These are phyloP conservation scores for Suhomyces chickasaworum DNA, from an alignment of 1,139 yeast species.

Conservation along the genomic window DNA sequence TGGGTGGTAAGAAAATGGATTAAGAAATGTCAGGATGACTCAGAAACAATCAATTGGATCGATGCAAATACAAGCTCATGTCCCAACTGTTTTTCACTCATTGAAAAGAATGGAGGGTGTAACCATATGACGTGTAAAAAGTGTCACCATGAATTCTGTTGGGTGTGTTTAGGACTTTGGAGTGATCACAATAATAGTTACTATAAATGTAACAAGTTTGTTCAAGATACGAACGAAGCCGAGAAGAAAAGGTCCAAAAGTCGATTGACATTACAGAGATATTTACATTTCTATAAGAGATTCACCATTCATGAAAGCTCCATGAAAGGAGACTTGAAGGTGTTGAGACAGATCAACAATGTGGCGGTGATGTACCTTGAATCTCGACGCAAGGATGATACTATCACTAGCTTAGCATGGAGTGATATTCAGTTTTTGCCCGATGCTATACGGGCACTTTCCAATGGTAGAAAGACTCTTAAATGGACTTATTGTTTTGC, in stretches of 20 bases:
- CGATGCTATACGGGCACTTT: slow-evolving; percentile 66
- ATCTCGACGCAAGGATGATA: slow-evolving; percentile 24
- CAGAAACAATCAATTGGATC: slow-evolving; percentile 89
- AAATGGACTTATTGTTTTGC: slow-evolving; percentile 93
- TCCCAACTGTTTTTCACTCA: slow-evolving; percentile 59
- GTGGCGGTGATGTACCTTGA: slow-evolving; percentile 66
- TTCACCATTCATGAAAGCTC: slow-evolving; percentile 80
- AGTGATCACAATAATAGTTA: slow-evolving; percentile 64
- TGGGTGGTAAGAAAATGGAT: slow-evolving; percentile 71
- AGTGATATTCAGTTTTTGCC: slow-evolving; percentile 84
- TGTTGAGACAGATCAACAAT: slow-evolving; percentile 62
- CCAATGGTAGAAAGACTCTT: slow-evolving; percentile 72
- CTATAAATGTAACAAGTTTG: slow-evolving; percentile 68
- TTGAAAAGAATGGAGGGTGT: slow-evolving; percentile 91
- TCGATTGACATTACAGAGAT: slow-evolving; percentile 57
- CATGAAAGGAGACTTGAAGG: slow-evolving; percentile 67
- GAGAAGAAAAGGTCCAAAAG: slow-evolving; percentile 35
- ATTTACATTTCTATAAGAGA: slow-evolving; percentile 75
- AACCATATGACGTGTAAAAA: slow-evolving; percentile 91
- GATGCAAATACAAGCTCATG: slow-evolving; percentile 86
- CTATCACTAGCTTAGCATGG: slow-evolving; percentile 63
- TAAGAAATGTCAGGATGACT: slow-evolving; percentile 78
- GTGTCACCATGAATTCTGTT: slow-evolving; percentile 82
- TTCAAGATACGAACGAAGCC: slow-evolving; percentile 29
- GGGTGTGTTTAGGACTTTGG: slow-evolving; percentile 91